Percentiles rank a stretch among this genome's conserved stretches.
Conservation (phyloP, 306 rosid genomes). For the Ormosia emarginata region DNA sequence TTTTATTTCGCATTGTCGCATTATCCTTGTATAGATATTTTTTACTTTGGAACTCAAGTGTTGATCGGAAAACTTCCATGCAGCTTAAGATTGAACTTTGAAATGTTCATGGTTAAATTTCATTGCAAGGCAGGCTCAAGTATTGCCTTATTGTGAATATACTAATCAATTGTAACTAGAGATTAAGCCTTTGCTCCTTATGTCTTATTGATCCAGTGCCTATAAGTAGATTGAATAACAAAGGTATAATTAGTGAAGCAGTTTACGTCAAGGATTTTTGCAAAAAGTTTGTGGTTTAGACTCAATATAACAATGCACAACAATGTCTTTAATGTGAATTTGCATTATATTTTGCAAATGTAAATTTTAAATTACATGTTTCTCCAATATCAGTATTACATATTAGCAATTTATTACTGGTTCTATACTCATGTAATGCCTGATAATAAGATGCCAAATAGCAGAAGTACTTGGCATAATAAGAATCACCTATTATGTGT, state of each 20-base stretch:
- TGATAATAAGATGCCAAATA: slow-evolving; percentile 2
- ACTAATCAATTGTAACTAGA: background rate
- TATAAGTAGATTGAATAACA: background rate
- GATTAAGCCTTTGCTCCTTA: background rate
- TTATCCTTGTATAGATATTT: slow-evolving; percentile 1
- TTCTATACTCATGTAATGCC: slow-evolving; percentile 5
- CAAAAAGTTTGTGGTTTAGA: slow-evolving; percentile 9
- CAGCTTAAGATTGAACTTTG: background rate
- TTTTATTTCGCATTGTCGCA: background rate
- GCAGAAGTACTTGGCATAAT: background rate
- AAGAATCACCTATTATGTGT: background rate
- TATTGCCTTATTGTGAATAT: background rate
- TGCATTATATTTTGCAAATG: background rate
- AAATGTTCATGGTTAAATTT: slow-evolving; percentile 12
- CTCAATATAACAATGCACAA: background rate
- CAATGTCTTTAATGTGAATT: background rate
- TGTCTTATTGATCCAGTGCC: background rate
- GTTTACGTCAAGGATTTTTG: background rate
- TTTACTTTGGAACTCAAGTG: background rate
- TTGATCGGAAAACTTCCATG: background rate
- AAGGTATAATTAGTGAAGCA: background rate
- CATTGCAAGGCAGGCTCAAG: background rate
- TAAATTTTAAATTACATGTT: background rate
- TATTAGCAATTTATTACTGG: background rate
- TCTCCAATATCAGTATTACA: background rate